phyloP scores from a whole-genome alignment of 768 basidiomycete species.

The Lactarius hengduanensis region DNA sequence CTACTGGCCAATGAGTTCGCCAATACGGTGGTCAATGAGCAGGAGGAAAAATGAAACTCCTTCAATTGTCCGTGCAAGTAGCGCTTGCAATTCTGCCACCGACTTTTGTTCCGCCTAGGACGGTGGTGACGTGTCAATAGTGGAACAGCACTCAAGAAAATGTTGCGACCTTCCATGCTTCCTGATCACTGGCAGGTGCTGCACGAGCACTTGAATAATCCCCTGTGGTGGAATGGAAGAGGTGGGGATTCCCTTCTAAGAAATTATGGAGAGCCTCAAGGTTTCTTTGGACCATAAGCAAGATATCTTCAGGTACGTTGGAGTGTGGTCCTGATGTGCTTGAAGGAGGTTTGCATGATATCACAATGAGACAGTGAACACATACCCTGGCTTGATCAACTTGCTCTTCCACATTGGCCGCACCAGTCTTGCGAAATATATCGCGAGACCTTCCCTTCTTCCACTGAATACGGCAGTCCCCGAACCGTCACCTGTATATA shows the following conservation, averaged over 20 bases:
- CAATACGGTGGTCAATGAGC: conserved; percentile 85
- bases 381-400: conserved; percentile 64
- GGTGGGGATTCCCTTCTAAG: conserved; percentile 75
- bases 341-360: conserved; percentile 12
- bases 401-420: conserved; percentile 86
- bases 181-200: conserved; percentile 65
- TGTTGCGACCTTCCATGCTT: conserved; percentile 77
- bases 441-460: conserved; percentile 80
- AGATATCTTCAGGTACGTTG: conserved; percentile 57
- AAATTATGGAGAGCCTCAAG: conserved; percentile 74
- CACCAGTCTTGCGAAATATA: conserved; percentile 84
- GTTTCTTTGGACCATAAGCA: conserved; percentile 78
- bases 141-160: neutral
- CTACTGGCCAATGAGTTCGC: conserved; percentile 80
- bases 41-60: conserved; percentile 92
- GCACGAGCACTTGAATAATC: conserved; percentile 58
- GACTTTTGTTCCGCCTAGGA: conserved; percentile 76
- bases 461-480: conserved; percentile 82
- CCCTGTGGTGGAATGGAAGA: conserved; percentile 80
- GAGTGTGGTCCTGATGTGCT: conserved; percentile 21
- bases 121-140: conserved; percentile 24
- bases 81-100: conserved; percentile 67
- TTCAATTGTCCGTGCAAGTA: conserved; percentile 86
- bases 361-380: conserved; percentile 2
- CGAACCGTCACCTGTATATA: conserved; percentile 35